Base-by-base conservation (phyloP, 306 rosid species). In the Canavalia ensiformis region DNA sequence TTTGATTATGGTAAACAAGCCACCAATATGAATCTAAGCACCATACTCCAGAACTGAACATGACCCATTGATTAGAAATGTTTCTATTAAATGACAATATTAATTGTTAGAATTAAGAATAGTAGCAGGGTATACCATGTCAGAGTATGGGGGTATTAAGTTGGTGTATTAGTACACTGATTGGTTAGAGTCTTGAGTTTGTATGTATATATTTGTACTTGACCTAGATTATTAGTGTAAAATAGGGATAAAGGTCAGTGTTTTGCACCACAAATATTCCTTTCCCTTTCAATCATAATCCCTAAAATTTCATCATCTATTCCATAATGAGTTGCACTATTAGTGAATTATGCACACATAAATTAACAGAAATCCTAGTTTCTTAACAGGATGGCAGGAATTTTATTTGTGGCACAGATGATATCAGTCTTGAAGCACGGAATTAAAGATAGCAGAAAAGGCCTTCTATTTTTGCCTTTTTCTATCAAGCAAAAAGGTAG, bases 181-280 rank as follows among this genome's bases (percentile, higher is more conserved):
- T 25, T 52, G 55, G 29, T 51, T 13, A 6, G 2, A 49, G 5
- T 5, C 25, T 49, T 39, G 25, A 65, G 50, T 54, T 30, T 37
- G 65, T 10, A 60, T 52, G 49, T n/a, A 30, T 45, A 42, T 30
- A 30, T 34, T 25, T 37, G 50, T 57, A 56, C 39, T 57, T 46
- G 77, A 70, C 54, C 63, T 47, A 46, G 49, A 77, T 59, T 37
- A 77, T 45, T 18, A 52, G 66, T 11, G 57, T 75, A 59, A 31
- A 60, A 42, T 18, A 6, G 28, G 12, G 66, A 73, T 73, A 37
- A 78, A 3, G 49, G 69, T 47, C 72, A 47, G 72, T 13, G 28
- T 68, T 68, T n/a, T 37, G 12, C 39, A 31, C 37, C 45, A 10
- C 71, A 56, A 42, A 52, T 29, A 41, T 9, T 41, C 52, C 34